Evolutionary conservation across 352 stramenopile genomes (phyloP), one percentile per base, ranked within the genome.

Genomic region (Phytophthora citrophthora): DNA sequence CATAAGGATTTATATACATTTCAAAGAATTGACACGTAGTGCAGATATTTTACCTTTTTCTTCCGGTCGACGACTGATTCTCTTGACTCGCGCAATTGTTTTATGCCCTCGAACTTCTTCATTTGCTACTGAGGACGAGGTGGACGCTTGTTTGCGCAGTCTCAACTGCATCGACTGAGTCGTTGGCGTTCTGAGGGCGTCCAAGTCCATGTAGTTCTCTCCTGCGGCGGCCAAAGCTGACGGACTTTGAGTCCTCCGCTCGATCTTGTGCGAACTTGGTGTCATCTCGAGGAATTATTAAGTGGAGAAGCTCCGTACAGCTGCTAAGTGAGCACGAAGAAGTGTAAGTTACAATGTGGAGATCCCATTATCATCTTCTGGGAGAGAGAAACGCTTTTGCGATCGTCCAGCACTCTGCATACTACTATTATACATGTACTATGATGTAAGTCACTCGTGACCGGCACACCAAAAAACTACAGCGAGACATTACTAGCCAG

Each of bases 141-240:
- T 16, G 23, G 62, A 62, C 26, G 49, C 47, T 9, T 66, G 63
- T 31, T 76, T 76, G 27, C 71, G 67, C 13, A 79, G 68, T 38
- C 71, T 53, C 53, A 79, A 46, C 41, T 68, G 55, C 71, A 79
- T 79, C 34, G 67, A 76, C 18, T 61, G 64, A 39, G 63, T 71
- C 7, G 65, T 70, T 10, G 54, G 61, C 9, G 45, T 61, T 18
- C 46, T 59, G 24, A 66, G 67, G 5, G 70, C 72, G 27, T 64
- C 54, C 52, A 78, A 32, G 38, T 68, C 56, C 40, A 56, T 47
- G 44, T 75, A 78, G 39, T 72, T 50, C 11, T 64, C 55, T 13
- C 49, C 48, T 11, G 48, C 47, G 23, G 24, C 64, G 11, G 55
- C 59, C 40, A 60, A 40, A 12, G 47, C 47, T 7, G 65, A 54